These are phyloP conservation scores for Cordyceps militaris DNA, from an alignment of 2,329 filamentous ascomycete species.

Conservation along the genomic window DNA sequence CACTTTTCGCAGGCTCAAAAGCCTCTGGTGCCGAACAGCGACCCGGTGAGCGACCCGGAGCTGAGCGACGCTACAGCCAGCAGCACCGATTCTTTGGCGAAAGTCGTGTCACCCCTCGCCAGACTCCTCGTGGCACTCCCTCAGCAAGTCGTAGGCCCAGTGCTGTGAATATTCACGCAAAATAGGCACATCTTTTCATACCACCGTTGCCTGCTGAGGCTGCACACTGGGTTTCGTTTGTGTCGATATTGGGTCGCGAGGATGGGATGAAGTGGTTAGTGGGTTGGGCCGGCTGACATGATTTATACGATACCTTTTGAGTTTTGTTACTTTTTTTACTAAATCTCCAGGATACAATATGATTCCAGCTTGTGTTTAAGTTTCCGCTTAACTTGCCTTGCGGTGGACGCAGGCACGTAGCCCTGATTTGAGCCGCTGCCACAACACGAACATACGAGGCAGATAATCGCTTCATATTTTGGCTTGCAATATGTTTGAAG, in stretches of 20 bases:
- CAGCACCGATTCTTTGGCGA: constrained; percentile 36
- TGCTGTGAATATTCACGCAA: constrained; percentile 13
- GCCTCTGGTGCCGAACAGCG: constrained; percentile 16
- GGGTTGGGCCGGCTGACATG: not conserved
- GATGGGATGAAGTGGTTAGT: not conserved
- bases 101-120: constrained; percentile 32
- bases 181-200: not conserved
- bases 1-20: constrained; percentile 18
- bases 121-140: constrained; percentile 31
- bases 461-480: too few relatives aligned
- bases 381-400: not conserved
- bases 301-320: not conserved
- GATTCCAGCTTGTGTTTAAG: not conserved
- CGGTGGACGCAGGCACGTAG: not conserved
- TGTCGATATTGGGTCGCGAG: not conserved
- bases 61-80: constrained; percentile 29
- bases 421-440: not conserved
- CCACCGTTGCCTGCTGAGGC: not conserved
- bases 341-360: not conserved
- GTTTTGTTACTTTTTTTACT: not conserved
- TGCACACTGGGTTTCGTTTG: not conserved
- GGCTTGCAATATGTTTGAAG: too few relatives aligned
- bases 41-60: constrained; percentile 17
- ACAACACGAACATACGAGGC: too few relatives aligned
- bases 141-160: constrained; percentile 29